Evolutionary conservation across 495 filamentous ascomycete genomes (phyloP).

Genomic region (Gamarada debralockiae): DNA sequence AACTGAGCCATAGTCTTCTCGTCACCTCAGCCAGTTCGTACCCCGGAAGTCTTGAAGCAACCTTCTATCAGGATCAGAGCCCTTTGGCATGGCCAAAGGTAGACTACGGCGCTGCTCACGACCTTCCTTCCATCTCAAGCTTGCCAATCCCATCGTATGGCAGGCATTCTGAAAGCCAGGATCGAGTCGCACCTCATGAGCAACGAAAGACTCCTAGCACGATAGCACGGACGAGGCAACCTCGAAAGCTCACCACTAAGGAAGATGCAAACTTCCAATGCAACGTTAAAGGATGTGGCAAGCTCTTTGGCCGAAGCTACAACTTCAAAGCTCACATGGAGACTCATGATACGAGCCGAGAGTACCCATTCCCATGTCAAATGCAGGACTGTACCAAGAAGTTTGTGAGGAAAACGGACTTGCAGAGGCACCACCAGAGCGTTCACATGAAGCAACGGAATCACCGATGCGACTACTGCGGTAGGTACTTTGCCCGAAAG

Average conservation of each 20-base stretch:
- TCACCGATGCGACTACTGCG: slow-evolving; percentile 67
- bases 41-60: slow-evolving; percentile 22
- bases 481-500: slow-evolving; percentile 72
- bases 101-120: slow-evolving; percentile 35
- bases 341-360: slow-evolving; percentile 75
- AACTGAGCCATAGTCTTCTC: slow-evolving; percentile 34
- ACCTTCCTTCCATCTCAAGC: slow-evolving; percentile 17
- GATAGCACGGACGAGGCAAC: slow-evolving; percentile 37
- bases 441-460: slow-evolving; percentile 76
- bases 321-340: slow-evolving; percentile 91
- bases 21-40: slow-evolving; percentile 41
- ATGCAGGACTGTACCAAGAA: slow-evolving; percentile 63
- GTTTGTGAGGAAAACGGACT: slow-evolving; percentile 81
- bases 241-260: slow-evolving; percentile 60
- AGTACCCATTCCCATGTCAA: slow-evolving; percentile 65
- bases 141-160: slow-evolving; percentile 23
- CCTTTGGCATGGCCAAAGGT: slow-evolving; percentile 41
- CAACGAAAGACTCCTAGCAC: slow-evolving; percentile 30
- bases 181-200: slow-evolving; percentile 24
- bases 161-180: slow-evolving; percentile 20
- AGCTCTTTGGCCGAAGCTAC: slow-evolving; percentile 80
- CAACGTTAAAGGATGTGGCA: slow-evolving; percentile 64
- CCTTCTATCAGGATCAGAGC: slow-evolving; percentile 40
- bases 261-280: slow-evolving; percentile 78
- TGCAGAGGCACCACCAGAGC: slow-evolving; percentile 76